These are phyloP conservation scores for Fereydounia khargensis DNA, from an alignment of 1,284 basidiomycete genomes.

Conservation along the genomic window DNA sequence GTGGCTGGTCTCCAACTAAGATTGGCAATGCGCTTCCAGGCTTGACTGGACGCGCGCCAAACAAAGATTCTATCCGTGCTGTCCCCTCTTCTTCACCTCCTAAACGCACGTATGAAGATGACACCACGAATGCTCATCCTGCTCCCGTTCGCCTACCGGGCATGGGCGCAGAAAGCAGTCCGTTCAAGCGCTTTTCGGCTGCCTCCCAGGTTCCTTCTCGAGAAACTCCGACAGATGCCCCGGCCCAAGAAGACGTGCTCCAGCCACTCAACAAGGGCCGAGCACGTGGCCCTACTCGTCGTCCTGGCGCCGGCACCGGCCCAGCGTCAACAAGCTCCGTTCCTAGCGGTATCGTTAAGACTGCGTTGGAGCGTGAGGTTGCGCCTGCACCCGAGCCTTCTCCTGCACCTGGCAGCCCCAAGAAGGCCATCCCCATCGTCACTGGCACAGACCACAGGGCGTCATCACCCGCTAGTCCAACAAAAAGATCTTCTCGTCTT, in stretches of 20 bases:
- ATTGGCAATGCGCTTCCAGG: constrained; percentile 34
- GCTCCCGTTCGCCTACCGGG: constrained; percentile 34
- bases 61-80: constrained; percentile 11
- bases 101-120: too few relatives aligned
- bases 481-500: too few relatives aligned
- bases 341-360: too few relatives aligned
- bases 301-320: too few relatives aligned
- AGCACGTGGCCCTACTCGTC: constrained; percentile 1
- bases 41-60: constrained; percentile 20
- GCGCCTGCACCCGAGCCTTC: too few relatives aligned
- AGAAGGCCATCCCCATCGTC: too few relatives aligned
- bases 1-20: constrained; percentile 29
- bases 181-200: constrained; percentile 19
- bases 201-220: neutral
- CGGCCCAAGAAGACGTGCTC: neutral
- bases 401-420: too few relatives aligned
- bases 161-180: constrained; percentile 22
- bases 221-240: neutral
- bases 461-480: too few relatives aligned
- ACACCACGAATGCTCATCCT: constrained; percentile 11
- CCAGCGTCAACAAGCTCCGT: too few relatives aligned
- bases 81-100: too few relatives aligned
- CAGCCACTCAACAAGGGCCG: constrained; percentile 4
- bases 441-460: too few relatives aligned
- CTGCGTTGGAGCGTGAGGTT: too few relatives aligned